These are phyloP conservation scores for Vickermania spadyakhi DNA, from an alignment of 208 protist genomes.

Conservation along the genomic window DNA sequence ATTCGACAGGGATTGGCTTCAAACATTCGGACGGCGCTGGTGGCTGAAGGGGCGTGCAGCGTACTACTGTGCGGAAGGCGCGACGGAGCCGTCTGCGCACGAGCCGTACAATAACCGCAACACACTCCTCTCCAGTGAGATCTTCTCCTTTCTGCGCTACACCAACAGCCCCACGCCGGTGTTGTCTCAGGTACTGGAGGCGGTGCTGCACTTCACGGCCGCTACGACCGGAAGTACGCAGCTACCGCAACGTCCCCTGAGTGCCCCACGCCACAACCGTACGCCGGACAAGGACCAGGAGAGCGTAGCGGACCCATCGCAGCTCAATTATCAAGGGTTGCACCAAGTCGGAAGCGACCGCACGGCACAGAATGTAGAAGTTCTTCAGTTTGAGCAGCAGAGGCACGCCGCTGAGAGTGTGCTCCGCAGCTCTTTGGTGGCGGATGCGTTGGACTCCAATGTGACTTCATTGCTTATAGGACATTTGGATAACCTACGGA, in stretches of 20 bases:
- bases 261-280: slow-evolving; percentile 1
- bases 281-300: too few relatives aligned
- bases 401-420: slow-evolving; percentile 39
- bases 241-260: background rate
- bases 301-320: too few relatives aligned
- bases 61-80: background rate
- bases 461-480: slow-evolving; percentile 38
- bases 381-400: slow-evolving; percentile 10
- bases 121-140: slow-evolving; percentile 24
- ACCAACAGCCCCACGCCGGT: slow-evolving; percentile 60
- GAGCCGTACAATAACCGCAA: background rate
- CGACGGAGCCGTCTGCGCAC: background rate
- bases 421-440: slow-evolving; percentile 55
- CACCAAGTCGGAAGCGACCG: background rate
- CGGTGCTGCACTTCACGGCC: slow-evolving; percentile 53
- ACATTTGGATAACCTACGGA: slow-evolving; percentile 26
- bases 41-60: slow-evolving; percentile 34
- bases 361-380: background rate
- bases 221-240: slow-evolving; percentile 27
- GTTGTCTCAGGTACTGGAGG: slow-evolving; percentile 35
- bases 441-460: slow-evolving; percentile 56
- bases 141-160: slow-evolving; percentile 68
- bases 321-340: too few relatives aligned
- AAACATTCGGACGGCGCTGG: slow-evolving; percentile 46
- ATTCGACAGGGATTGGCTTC: slow-evolving; percentile 19